These are phyloP conservation scores for Pulveroboletus sp. DNA, from an alignment of 768 basidiomycete species.

Conservation along the genomic window DNA sequence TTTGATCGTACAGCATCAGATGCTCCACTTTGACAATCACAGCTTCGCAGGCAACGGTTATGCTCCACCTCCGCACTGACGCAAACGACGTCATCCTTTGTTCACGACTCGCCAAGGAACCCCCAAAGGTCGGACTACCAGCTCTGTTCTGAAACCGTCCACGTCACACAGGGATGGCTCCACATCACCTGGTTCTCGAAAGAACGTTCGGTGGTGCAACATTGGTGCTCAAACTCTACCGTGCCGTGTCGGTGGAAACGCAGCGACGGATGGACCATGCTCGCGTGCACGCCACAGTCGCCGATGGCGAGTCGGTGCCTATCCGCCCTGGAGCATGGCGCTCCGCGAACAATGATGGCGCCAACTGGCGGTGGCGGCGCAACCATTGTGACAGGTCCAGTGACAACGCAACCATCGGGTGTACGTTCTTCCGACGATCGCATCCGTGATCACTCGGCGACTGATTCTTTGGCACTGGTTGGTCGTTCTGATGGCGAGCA, in stretches of 20 bases:
- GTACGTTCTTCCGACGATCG: conserved; percentile 35
- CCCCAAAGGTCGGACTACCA: too few species aligned
- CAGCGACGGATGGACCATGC: not conserved
- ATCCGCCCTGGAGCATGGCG: conserved; percentile 8
- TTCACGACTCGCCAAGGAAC: too few species aligned
- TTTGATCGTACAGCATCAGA: too few species aligned
- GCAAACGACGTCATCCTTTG: too few species aligned
- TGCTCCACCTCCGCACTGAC: not conserved
- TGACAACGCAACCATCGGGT: conserved; percentile 14
- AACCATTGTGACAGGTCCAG: conserved; percentile 12
- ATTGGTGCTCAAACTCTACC: not conserved
- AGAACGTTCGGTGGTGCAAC: not conserved
- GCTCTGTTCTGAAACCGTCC: too few species aligned
- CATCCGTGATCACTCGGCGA: conserved; percentile 44
- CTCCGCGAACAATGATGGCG: conserved; percentile 28
- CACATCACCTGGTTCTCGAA: not conserved
- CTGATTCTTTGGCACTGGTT: conserved; percentile 48
- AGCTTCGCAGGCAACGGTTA: not conserved
- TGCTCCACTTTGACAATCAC: too few species aligned
- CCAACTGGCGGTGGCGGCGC: conserved; percentile 30
- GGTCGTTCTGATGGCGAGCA: conserved; percentile 49
- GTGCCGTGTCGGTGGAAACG: not conserved
- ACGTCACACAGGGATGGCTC: too few species aligned
- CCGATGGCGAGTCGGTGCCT: not conserved
- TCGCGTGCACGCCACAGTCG: not conserved